Conservation (phyloP, 1,284 basidiomycete species). For the Pseudomicrostroma phylloplanum region DNA sequence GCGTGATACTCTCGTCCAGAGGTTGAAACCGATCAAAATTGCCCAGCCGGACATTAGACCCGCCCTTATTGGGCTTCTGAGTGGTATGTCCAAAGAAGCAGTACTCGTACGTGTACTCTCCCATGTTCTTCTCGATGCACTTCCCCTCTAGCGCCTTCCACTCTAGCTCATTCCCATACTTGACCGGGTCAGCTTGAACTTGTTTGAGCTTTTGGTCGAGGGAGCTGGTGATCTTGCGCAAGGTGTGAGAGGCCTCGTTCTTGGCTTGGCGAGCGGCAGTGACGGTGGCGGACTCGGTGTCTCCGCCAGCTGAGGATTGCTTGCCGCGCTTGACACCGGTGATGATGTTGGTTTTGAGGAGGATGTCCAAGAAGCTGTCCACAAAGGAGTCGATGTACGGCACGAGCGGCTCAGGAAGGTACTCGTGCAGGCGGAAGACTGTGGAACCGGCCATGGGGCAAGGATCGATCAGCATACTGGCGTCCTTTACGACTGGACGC, state of each 20-base stretch:
- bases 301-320: conserved; percentile 13
- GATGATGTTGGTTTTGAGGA: conserved; percentile 65
- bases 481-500: no score
- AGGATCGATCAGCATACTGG: no score
- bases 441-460: conserved; percentile 13
- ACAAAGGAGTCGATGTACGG: conserved; percentile 70
- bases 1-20: conserved; percentile 54
- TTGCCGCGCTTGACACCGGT: conserved; percentile 29
- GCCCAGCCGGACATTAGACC: conserved; percentile 72
- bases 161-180: conserved; percentile 77
- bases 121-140: conserved; percentile 72
- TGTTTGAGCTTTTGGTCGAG: conserved; percentile 55
- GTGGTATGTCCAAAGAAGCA: conserved; percentile 82
- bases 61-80: conserved; percentile 81
- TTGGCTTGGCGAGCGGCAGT: conserved; percentile 57
- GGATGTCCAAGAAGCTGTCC: conserved; percentile 61
- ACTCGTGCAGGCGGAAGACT: conserved; percentile 78
- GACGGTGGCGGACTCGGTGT: conserved; percentile 26
- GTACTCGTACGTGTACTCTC: conserved; percentile 97
- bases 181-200: conserved; percentile 59
- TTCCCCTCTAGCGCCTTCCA: conserved; percentile 87
- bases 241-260: conserved; percentile 42
- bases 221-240: conserved; percentile 55
- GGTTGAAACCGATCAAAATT: conserved; percentile 76
- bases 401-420: conserved; percentile 75